These are phyloP conservation scores for Hordeum marinum DNA, from an alignment of 176 grass and related monocot species.

Conservation along the genomic window DNA sequence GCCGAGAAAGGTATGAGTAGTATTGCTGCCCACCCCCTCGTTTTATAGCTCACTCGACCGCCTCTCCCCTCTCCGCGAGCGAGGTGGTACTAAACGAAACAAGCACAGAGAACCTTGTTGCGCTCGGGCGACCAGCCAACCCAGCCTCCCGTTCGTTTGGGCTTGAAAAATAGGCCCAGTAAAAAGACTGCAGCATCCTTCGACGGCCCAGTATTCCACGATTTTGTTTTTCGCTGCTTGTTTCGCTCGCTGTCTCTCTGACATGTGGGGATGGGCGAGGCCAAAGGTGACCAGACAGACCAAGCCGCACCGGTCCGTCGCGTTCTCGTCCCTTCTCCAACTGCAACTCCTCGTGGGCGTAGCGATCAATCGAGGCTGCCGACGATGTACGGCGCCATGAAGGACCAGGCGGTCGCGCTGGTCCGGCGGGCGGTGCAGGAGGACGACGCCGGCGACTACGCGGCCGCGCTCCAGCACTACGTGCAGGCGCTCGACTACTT, in stretches of 20 bases:
- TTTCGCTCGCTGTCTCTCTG: neutral
- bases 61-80: neutral
- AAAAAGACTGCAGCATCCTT: neutral
- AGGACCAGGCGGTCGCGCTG: slow-evolving; percentile 10
- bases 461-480: neutral
- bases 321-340: neutral
- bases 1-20: slow-evolving; percentile 60
- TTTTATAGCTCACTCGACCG: neutral
- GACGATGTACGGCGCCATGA: slow-evolving; percentile 11
- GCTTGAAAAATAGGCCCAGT: neutral
- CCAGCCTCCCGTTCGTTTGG: neutral
- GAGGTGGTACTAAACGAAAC: neutral
- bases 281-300: neutral
- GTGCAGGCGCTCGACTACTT: slow-evolving; percentile 4
- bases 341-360: neutral
- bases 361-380: neutral
- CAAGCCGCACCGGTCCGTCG: neutral
- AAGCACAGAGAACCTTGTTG: neutral
- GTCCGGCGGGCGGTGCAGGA: slow-evolving; percentile 10
- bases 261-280: neutral
- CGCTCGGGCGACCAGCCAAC: neutral
- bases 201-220: neutral
- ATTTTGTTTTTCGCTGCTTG: neutral
- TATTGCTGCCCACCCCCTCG: accelerated
- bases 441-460: slow-evolving; percentile 6